Conservation (phyloP, 495 filamentous ascomycete species). For the Aspergillus asperescens region DNA sequence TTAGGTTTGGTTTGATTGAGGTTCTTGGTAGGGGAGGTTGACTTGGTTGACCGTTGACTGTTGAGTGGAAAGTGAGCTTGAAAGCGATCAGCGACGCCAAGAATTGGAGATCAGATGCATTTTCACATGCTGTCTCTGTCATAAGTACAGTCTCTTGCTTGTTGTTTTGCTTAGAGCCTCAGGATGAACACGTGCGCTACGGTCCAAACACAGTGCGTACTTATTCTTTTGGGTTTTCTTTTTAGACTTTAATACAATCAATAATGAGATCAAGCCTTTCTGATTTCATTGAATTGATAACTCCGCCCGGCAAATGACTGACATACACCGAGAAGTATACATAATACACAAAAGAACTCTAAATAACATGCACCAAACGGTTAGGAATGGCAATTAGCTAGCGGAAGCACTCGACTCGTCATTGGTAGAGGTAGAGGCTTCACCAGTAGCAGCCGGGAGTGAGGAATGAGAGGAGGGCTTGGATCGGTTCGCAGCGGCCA, state of each 20-base stretch:
- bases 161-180: too few relatives aligned
- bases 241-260: too few relatives aligned
- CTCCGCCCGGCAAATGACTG: background rate
- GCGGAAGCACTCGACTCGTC: slow-evolving; percentile 31
- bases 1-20: too few relatives aligned
- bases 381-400: slow-evolving; percentile 20
- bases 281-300: background rate
- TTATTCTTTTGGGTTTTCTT: too few relatives aligned
- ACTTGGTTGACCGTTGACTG: too few relatives aligned
- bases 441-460: slow-evolving; percentile 19
- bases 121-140: slow-evolving; percentile 5
- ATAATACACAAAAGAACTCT: slow-evolving; percentile 8
- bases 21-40: too few relatives aligned
- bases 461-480: slow-evolving; percentile 37
- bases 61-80: background rate
- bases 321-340: background rate
- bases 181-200: too few relatives aligned
- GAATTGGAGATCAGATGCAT: background rate
- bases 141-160: too few relatives aligned
- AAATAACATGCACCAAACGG: slow-evolving; percentile 8
- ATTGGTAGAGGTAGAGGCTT: slow-evolving; percentile 13
- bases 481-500: slow-evolving; percentile 64
- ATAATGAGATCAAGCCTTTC: background rate
- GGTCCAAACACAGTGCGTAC: too few relatives aligned
- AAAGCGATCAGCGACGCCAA: slow-evolving; percentile 1